Evolutionary conservation across 352 stramenopile species (phyloP).

Genomic region (Globisporangium barbulae): DNA sequence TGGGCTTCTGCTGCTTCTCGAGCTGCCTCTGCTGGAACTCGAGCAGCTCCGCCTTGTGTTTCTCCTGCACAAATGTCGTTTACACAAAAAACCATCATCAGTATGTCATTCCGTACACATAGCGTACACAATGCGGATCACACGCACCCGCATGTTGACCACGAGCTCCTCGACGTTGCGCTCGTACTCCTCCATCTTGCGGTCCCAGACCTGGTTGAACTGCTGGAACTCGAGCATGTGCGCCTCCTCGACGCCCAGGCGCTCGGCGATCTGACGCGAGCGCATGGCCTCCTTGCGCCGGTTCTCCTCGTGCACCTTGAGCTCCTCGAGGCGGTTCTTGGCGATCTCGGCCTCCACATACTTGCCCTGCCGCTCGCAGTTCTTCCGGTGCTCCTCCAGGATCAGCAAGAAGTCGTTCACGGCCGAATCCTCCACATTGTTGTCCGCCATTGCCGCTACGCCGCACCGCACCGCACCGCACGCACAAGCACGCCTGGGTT

Average conservation of each 20-base stretch:
- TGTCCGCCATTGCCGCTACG: slow-evolving; percentile 22
- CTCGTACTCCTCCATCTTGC: slow-evolving; percentile 96
- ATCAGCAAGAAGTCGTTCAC: slow-evolving; percentile 88
- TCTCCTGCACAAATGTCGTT: slow-evolving; percentile 40
- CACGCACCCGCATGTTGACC: slow-evolving; percentile 79
- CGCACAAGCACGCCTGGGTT: not conserved
- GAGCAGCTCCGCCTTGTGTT: slow-evolving; percentile 85
- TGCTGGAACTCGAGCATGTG: slow-evolving; percentile 98
- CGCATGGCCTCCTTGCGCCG: slow-evolving; percentile 93
- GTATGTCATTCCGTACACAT: not conserved
- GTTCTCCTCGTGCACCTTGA: slow-evolving; percentile 97
- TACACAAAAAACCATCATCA: slow-evolving; percentile 14
- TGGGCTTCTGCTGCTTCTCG: slow-evolving; percentile 88
- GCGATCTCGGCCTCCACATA: slow-evolving; percentile 97
- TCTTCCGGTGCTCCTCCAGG: slow-evolving; percentile 95
- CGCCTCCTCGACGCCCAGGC: slow-evolving; percentile 94
- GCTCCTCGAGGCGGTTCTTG: slow-evolving; percentile 95
- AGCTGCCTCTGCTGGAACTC: slow-evolving; percentile 93
- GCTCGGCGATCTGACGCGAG: slow-evolving; percentile 93
- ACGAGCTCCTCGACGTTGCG: slow-evolving; percentile 89
- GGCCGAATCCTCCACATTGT: slow-evolving; percentile 73
- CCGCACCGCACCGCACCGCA: too few species aligned
- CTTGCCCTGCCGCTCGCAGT: slow-evolving; percentile 96
- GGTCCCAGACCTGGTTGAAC: slow-evolving; percentile 96
- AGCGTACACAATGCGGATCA: not conserved